A percentile compares a stretch with the other conserved stretches of the same genome.
Conservation (phyloP, 2,329 filamentous ascomycete species). For the Sarocladiaceae sp. region DNA sequence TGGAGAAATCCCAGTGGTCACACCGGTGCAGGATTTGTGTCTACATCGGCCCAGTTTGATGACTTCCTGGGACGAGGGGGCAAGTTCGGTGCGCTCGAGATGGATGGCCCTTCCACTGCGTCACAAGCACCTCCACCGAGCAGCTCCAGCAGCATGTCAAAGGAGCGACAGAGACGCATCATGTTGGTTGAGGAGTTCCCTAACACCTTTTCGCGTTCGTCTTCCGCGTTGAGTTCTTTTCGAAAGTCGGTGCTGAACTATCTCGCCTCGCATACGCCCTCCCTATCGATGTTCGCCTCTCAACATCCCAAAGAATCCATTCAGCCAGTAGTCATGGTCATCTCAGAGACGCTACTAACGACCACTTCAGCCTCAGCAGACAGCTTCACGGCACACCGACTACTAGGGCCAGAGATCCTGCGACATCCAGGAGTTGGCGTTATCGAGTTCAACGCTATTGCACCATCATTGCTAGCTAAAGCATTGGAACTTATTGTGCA, state of each 20-base stretch:
- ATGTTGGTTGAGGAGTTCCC: conserved; percentile 80
- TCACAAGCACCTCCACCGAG: conserved; percentile 15
- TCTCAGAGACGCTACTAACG: conserved; percentile 84
- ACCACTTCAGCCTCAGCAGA: conserved; percentile 80
- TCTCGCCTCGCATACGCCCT: conserved; percentile 60
- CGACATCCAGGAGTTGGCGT: conserved; percentile 71
- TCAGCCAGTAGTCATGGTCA: conserved; percentile 76
- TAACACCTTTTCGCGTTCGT: conserved; percentile 63
- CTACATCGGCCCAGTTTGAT: conserved; percentile 76
- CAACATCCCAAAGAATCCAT: conserved; percentile 38
- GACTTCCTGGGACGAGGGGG: conserved; percentile 82
- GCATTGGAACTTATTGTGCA: conserved; percentile 75
- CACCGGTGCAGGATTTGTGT: conserved; percentile 55
- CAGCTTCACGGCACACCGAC: conserved; percentile 84
- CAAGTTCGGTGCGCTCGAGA: conserved; percentile 67
- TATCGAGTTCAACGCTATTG: conserved; percentile 91
- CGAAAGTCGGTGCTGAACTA: conserved; percentile 69
- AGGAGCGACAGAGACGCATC: conserved; percentile 37
- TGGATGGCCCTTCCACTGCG: conserved; percentile 22
- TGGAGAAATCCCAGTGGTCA: conserved; percentile 79
- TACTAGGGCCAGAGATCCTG: conserved; percentile 81
- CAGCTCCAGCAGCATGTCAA: conserved; percentile 11
- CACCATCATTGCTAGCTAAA: conserved; percentile 76
- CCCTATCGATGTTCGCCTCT: conserved; percentile 40
- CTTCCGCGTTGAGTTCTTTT: conserved; percentile 61